Conservation (phyloP, 352 stramenopile species). For the Aphanomyces invadans region DNA sequence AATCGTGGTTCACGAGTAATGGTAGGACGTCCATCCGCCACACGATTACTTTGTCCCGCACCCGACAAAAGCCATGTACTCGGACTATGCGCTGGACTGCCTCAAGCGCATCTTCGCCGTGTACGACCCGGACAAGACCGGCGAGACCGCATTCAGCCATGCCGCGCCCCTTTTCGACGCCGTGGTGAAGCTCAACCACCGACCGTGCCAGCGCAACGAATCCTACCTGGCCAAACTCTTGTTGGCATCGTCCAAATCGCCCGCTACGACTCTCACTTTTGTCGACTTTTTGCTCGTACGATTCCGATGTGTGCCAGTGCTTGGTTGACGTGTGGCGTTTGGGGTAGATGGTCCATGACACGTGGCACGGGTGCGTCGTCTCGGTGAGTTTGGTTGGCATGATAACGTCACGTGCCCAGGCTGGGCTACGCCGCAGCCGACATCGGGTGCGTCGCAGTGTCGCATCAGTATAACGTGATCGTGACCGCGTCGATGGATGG, state of each 20-base stretch:
- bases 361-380: slow-evolving; percentile 13
- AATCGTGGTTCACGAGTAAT: background rate
- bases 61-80: background rate
- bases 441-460: background rate
- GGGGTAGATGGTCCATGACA: slow-evolving; percentile 20
- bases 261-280: slow-evolving; percentile 5
- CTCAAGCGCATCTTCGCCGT: slow-evolving; percentile 20
- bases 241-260: too few species aligned
- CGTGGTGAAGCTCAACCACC: slow-evolving; percentile 2
- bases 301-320: background rate
- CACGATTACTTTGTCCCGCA: slow-evolving; percentile 19
- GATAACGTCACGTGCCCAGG: slow-evolving; percentile 3
- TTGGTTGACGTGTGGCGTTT: too few species aligned
- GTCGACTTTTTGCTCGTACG: slow-evolving; percentile 14
- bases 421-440: background rate
- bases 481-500: slow-evolving; percentile 17
- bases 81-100: slow-evolving; percentile 13
- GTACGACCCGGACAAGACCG: slow-evolving; percentile 6
- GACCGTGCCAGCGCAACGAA: background rate
- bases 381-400: background rate
- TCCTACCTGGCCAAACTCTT: background rate
- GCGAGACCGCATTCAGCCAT: background rate
- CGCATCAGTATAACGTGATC: slow-evolving; percentile 10
- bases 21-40: background rate
- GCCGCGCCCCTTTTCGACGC: background rate